These are phyloP conservation scores for Populus tremula DNA, from an alignment of 345 rosid genomes.

Conservation along the genomic window DNA sequence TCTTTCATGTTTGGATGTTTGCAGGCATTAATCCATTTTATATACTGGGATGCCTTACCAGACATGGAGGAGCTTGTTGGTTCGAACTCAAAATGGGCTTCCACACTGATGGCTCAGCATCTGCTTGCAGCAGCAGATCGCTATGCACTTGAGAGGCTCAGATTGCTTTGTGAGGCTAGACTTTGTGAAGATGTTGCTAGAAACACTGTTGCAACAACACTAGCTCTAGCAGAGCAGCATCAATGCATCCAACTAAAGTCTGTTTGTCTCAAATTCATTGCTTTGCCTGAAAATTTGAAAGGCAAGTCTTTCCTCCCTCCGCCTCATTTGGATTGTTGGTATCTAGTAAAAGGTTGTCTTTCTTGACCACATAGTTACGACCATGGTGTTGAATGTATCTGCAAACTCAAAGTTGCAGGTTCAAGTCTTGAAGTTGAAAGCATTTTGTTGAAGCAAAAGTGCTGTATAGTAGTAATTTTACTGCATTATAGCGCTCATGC, in stretches of 20 bases:
- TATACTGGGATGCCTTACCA: slow-evolving; percentile 34
- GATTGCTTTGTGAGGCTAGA: slow-evolving; percentile 30
- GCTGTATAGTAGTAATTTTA: neutral
- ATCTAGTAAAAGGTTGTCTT: neutral
- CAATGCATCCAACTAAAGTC: slow-evolving; percentile 31
- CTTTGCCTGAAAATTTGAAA: slow-evolving; percentile 33
- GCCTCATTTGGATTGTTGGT: neutral
- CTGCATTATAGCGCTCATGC: neutral
- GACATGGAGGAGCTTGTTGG: slow-evolving; percentile 29
- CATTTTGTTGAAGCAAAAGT: neutral
- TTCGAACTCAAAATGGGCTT: slow-evolving; percentile 22
- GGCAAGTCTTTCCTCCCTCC: slow-evolving; percentile 7
- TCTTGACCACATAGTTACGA: neutral
- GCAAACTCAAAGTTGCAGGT: neutral
- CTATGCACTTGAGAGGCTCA: slow-evolving; percentile 33
- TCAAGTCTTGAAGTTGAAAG: neutral
- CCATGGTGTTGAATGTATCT: neutral
- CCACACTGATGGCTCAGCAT: slow-evolving; percentile 32
- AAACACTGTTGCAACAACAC: slow-evolving; percentile 33
- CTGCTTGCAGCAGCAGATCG: slow-evolving; percentile 37
- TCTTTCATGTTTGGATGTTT: neutral
- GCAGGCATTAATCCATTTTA: slow-evolving; percentile 34
- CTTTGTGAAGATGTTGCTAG: slow-evolving; percentile 34
- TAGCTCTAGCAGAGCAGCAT: slow-evolving; percentile 40
- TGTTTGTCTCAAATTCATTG: slow-evolving; percentile 34